phyloP scores from a whole-genome alignment of 768 basidiomycete species.

The Rhizopogon sp. region DNA sequence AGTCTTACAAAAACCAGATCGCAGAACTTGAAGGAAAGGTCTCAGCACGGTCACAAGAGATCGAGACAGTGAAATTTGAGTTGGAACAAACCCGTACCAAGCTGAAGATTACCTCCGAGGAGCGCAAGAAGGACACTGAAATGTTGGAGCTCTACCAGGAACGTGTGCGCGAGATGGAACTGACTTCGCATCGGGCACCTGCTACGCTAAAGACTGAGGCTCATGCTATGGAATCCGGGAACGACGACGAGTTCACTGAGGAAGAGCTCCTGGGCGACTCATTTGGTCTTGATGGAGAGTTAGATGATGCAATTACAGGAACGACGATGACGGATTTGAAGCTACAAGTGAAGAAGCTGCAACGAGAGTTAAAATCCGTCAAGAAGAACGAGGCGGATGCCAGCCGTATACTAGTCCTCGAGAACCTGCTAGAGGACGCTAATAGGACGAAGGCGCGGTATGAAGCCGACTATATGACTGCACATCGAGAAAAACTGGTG shows the following conservation, averaged over 20 bases:
- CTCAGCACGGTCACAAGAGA: constrained; percentile 61
- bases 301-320: constrained; percentile 81
- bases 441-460: constrained; percentile 87
- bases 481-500: constrained; percentile 78
- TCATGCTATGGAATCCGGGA: constrained; percentile 11
- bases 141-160: constrained; percentile 89
- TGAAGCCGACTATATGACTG: constrained; percentile 80
- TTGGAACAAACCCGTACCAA: constrained; percentile 71
- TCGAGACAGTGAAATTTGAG: constrained; percentile 68
- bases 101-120: constrained; percentile 62
- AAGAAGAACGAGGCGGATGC: constrained; percentile 73
- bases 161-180: constrained; percentile 82
- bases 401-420: constrained; percentile 76
- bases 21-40: constrained; percentile 72
- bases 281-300: constrained; percentile 74
- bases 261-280: constrained; percentile 44
- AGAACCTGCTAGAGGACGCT: constrained; percentile 88
- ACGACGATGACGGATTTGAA: constrained; percentile 92
- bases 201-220: constrained; percentile 20
- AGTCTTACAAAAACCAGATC: constrained; percentile 87
- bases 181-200: constrained; percentile 50
- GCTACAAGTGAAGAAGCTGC: constrained; percentile 74
- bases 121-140: constrained; percentile 75
- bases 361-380: constrained; percentile 74
- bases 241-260: constrained; percentile 34